A percentile compares a stretch with the other conserved stretches of the same genome.
Conservation (phyloP, 2,329 filamentous ascomycete genomes). For the Biscogniauxia sp. region DNA sequence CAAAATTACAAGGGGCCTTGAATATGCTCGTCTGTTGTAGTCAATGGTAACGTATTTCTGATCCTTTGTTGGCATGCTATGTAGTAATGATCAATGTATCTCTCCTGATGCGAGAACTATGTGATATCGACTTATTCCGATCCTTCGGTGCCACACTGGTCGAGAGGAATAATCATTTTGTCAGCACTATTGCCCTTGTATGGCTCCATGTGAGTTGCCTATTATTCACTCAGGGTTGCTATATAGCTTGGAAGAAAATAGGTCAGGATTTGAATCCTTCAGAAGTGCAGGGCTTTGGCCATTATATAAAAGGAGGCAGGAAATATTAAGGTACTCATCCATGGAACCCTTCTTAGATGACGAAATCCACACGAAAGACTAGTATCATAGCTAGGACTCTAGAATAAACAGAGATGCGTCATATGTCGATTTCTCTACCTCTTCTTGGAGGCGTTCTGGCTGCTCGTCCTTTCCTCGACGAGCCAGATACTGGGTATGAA, state of each 20-base stretch:
- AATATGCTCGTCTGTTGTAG: no score
- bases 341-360: not conserved
- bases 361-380: not conserved
- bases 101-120: no score
- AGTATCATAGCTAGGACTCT: not conserved
- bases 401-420: not conserved
- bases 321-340: no score
- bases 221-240: not conserved
- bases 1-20: no score
- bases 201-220: not conserved
- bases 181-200: not conserved
- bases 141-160: no score
- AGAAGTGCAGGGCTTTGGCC: no score
- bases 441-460: slow-evolving; percentile 7
- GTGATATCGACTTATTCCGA: no score
- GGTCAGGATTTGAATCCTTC: no score
- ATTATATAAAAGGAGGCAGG: no score
- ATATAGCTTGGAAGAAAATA: not conserved
- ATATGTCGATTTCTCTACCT: not conserved
- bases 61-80: no score
- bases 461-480: slow-evolving; percentile 14
- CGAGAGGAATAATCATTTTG: not conserved
- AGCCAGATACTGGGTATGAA: slow-evolving; percentile 13
- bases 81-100: no score
- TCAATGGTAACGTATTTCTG: no score